Base-by-base conservation (phyloP, 345 rosid genomes). In the Bretschneidera sinensis region DNA sequence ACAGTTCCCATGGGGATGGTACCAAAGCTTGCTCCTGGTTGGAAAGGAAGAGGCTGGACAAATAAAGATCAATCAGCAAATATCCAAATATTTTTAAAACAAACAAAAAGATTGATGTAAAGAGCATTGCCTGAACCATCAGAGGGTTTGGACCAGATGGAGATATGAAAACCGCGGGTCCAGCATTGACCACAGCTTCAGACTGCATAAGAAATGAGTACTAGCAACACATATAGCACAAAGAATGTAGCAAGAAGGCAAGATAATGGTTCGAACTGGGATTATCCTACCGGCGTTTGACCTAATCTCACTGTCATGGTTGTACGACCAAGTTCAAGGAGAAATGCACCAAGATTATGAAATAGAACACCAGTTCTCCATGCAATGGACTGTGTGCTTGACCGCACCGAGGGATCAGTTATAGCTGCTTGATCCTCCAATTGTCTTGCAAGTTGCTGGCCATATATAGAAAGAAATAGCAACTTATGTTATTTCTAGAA, bases 301-400 rank as follows among this genome's bases (percentile, higher is more conserved):
- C 95, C 91, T 51, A 87, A 76, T 69, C 91, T 81, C 64, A 81
- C 10, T 28, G 88, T 84, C 95, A 81, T 87, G 60, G 73, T 80
- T 66, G 95, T 76, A 43, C 91, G 88, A 67, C 95, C 95, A 45
- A 87, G 90, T 69, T 87, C 95, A 58, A 87, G 95, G 18, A 87
- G 71, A 78, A 79, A 77, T 23, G 88, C 85, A 61, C 91, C 95
- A 54, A 87, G 74, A 74, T 73, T 82, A 56, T 81, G 77, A 58
- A 84, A 60, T 55, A 78, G 70, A 71, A 63, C 20, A 51, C 86
- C 86, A 22, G 75, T 74, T 60, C 88, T 74, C 86, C 61, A 75
- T 18, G 84, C 82, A 72, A 20, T 65, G 48, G 74, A 57, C 66
- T 84, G 91, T 24, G 62, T 68, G 60, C 35, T 55, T 43, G 33